These are phyloP conservation scores for Aleurites moluccanus DNA, from an alignment of 441 rosid genomes.

Conservation along the genomic window DNA sequence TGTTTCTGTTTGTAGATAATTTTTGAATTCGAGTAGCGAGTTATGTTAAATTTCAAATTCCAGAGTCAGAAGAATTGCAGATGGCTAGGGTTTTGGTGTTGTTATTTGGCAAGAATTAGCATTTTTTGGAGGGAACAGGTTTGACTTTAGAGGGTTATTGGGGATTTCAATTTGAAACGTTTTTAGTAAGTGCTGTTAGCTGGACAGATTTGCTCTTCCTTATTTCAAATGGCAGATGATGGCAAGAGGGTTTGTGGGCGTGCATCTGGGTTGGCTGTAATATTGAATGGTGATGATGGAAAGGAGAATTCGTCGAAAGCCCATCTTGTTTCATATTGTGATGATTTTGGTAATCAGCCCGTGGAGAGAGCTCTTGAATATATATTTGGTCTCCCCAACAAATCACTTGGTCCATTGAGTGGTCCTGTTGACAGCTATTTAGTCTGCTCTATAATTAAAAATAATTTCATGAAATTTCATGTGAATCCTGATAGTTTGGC, in stretches of 20 bases:
- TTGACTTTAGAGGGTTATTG: conserved; percentile 1
- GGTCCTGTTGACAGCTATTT: conserved; percentile 46
- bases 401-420: conserved; percentile 53
- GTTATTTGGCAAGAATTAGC: conserved; percentile 6
- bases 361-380: conserved; percentile 82
- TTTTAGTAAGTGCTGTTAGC: conserved; percentile 1
- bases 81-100: conserved; percentile 2
- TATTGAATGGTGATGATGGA: conserved; percentile 65
- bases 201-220: conserved; percentile 11
- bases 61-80: conserved; percentile 12
- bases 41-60: conserved; percentile 5
- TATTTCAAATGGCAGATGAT: conserved; percentile 75
- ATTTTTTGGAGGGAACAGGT: neutral
- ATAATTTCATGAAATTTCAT: conserved; percentile 46
- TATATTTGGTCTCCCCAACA: conserved; percentile 64
- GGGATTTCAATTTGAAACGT: too few relatives aligned
- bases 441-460: conserved; percentile 51
- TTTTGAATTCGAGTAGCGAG: conserved; percentile 1
- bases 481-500: conserved; percentile 26
- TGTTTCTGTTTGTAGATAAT: conserved; percentile 1
- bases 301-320: conserved; percentile 52
- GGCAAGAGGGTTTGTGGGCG: conserved; percentile 60
- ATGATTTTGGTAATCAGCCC: conserved; percentile 72
- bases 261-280: conserved; percentile 89
- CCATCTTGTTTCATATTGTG: conserved; percentile 69